A percentile compares a stretch with the other conserved stretches of the same genome.
phyloP scores from a whole-genome alignment of 345 rosid species.

The Salix suchowensis region DNA sequence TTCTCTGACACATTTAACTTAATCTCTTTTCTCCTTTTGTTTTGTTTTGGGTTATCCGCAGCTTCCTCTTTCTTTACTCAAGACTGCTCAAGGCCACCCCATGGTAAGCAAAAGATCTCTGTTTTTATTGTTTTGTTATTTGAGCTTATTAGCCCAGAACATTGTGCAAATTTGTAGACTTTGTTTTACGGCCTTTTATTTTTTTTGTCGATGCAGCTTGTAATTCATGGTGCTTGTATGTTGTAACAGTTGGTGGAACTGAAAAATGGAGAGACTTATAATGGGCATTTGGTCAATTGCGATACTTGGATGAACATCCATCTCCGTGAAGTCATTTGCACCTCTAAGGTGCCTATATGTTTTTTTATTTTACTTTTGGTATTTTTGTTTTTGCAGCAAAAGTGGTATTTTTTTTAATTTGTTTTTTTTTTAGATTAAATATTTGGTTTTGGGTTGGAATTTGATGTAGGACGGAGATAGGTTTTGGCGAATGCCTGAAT shows the following conservation, averaged over 20 bases:
- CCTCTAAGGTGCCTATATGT: conserved; percentile 62
- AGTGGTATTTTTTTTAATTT: background rate
- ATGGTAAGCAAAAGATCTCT: conserved; percentile 39
- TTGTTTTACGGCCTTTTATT: background rate
- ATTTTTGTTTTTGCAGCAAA: background rate
- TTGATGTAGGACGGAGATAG: conserved; percentile 85
- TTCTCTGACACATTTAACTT: background rate
- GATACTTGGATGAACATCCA: conserved; percentile 99
- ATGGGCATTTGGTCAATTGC: conserved; percentile 94
- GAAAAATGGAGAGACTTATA: conserved; percentile 96
- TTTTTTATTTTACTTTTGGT: background rate
- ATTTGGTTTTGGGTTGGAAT: conserved; percentile 5
- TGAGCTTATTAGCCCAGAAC: background rate
- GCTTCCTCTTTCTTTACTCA: conserved; percentile 78
- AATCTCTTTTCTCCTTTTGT: background rate
- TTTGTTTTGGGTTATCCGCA: conserved; percentile 17
- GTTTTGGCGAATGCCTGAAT: conserved; percentile 99
- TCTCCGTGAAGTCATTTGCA: conserved; percentile 97
- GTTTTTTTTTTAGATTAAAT: background rate
- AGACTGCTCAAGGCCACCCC: conserved; percentile 85
- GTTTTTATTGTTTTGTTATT: background rate
- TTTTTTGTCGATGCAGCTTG: conserved; percentile 8
- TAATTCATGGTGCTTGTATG: conserved; percentile 22
- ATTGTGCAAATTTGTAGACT: background rate
- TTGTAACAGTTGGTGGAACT: conserved; percentile 77